Evolutionary conservation across 108 stramenopile genomes (phyloP), one percentile per base, ranked within the genome.

Genomic region (Ochromonas danica): DNA sequence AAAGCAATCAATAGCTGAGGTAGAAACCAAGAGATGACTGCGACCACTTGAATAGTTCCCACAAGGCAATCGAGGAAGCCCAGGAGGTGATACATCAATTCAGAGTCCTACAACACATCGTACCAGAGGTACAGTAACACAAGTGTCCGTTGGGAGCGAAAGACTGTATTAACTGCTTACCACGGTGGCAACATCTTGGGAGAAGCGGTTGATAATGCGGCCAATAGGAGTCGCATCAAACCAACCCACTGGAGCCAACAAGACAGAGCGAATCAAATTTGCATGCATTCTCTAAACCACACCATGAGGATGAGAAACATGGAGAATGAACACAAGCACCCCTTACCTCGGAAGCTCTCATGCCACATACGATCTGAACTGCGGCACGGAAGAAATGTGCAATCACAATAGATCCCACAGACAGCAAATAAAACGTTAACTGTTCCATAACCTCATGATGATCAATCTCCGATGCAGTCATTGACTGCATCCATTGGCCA

Each of bases 141-240:
- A n/a, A n/a, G n/a, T n/a, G n/a, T n/a, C n/a, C n/a, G n/a, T n/a
- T n/a, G n/a, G n/a, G n/a, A n/a, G n/a, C n/a, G n/a, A n/a, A n/a
- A n/a, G n/a, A n/a, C n/a, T n/a, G n/a, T 6, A 51, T 51, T 14
- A 51, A 14, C 22, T 6, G 22, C 45, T 51, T 51, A 51, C 45
- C 22, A 93, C 84, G 0, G 86, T 81, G 70, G 84, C 88, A 39
- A 94, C 65, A 67, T 94, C 94, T 82, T 92, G 91, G 30, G 85
- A 84, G 78, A 94, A 94, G 3, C 94, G 82, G 31, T 87, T 90
- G 25, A 95, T 65, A 45, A 96, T 92, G 72, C 96, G 85, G 17
- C 96, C 96, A 1, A 94, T 84, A 0, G 96, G 96, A 0, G 94
- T 95, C 28, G 92, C 90, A 79, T 97, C 96, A 81, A 94, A 95